phyloP scores from a whole-genome alignment of 306 rosid species.

The Begonia loranthoides region DNA sequence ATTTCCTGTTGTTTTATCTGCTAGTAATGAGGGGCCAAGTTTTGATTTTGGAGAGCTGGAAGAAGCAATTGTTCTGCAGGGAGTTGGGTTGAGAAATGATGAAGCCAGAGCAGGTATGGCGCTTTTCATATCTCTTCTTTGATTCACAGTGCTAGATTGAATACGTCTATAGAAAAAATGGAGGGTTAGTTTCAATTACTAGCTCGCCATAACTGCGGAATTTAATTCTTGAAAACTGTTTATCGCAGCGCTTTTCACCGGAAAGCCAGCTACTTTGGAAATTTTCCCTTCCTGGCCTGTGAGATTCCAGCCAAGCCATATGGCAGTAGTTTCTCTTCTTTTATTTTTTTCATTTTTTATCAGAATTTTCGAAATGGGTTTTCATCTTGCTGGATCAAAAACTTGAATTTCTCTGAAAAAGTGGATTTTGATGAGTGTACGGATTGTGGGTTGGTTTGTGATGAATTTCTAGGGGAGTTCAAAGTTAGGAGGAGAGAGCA shows the following conservation, averaged over 20 bases:
- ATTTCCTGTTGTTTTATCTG: constrained; percentile 9
- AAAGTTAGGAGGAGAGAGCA: constrained; percentile 78
- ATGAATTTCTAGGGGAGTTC: constrained; percentile 44
- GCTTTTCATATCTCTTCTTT: constrained; percentile 7
- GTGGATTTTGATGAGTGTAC: background rate
- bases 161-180: constrained; percentile 44
- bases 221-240: constrained; percentile 39
- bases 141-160: constrained; percentile 14
- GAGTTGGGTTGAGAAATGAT: constrained; percentile 55
- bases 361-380: background rate
- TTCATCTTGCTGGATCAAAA: background rate
- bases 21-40: constrained; percentile 54
- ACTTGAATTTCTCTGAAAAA: background rate
- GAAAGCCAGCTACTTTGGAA: constrained; percentile 90
- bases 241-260: constrained; percentile 61
- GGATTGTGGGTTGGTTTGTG: constrained; percentile 10
- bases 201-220: constrained; percentile 68
- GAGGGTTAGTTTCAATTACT: constrained; percentile 30
- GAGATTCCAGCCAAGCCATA: constrained; percentile 62
- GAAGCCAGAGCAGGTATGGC: constrained; percentile 62
- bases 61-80: constrained; percentile 80
- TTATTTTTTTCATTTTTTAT: background rate
- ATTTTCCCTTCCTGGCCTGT: constrained; percentile 99
- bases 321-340: constrained; percentile 16
- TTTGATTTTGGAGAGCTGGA: constrained; percentile 93